Evolutionary conservation across 352 stramenopile genomes (phyloP).

Genomic region (Phytophthora macrochlamydospora): DNA sequence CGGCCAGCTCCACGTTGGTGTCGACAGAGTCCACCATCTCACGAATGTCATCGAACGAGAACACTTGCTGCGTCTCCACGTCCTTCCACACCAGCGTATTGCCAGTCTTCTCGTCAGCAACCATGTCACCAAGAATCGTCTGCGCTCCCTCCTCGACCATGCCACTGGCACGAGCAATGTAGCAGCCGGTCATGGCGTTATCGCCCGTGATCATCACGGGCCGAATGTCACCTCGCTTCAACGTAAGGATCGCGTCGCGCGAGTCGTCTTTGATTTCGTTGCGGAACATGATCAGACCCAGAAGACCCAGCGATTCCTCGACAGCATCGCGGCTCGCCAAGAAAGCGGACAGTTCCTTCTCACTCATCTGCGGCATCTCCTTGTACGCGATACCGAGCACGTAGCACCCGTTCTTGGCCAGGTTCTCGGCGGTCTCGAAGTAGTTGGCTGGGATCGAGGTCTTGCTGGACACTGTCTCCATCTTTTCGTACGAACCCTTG

Average conservation of each 20-base stretch:
- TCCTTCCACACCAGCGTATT: conserved; percentile 65
- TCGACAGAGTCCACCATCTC: conserved; percentile 43
- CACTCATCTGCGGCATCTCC: conserved; percentile 45
- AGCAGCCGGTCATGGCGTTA: conserved; percentile 81
- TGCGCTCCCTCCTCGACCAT: conserved; percentile 54
- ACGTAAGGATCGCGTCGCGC: conserved; percentile 67
- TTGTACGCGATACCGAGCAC: conserved; percentile 85
- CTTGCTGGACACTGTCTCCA: conserved; percentile 60
- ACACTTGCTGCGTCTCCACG: conserved; percentile 58
- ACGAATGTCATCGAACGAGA: conserved; percentile 52
- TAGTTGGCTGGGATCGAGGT: conserved; percentile 78
- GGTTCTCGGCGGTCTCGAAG: conserved; percentile 51
- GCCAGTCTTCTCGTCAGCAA: conserved; percentile 38
- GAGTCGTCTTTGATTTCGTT: conserved; percentile 91
- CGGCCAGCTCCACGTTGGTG: conserved; percentile 55
- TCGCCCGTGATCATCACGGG: conserved; percentile 91
- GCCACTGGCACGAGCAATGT: conserved; percentile 71
- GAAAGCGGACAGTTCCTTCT: conserved; percentile 44
- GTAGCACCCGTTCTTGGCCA: conserved; percentile 88
- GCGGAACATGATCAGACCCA: conserved; percentile 90
- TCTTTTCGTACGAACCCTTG: conserved; percentile 91
- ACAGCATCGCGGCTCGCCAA: conserved; percentile 72
- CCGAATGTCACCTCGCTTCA: conserved; percentile 81
- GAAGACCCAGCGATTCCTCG: conserved; percentile 71
- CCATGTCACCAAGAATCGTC: conserved; percentile 72